These are phyloP conservation scores for Clavispora santaluciae DNA, from an alignment of 805 yeast genomes.

Conservation along the genomic window DNA sequence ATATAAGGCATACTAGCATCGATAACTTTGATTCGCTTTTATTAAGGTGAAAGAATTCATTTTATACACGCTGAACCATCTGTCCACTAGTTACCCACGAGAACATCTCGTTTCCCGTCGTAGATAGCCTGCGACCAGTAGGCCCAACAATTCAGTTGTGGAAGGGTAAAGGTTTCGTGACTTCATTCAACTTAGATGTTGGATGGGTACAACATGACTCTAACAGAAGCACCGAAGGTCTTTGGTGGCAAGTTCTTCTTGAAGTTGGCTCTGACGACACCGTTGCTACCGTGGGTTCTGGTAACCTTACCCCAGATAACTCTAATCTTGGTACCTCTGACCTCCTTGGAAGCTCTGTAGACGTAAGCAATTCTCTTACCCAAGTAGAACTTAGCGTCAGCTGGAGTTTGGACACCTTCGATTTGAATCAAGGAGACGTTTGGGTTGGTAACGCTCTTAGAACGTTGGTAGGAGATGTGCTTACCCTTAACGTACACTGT, in stretches of 20 bases:
- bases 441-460: conserved; percentile 97
- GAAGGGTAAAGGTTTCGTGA: conserved; percentile 6
- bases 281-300: conserved; percentile 98
- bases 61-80: conserved; percentile 17
- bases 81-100: conserved; percentile 2
- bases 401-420: conserved; percentile 89
- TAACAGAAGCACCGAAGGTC: conserved; percentile 99
- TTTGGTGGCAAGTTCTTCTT: conserved; percentile 98
- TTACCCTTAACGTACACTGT: conserved; percentile 99
- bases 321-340: conserved; percentile 98
- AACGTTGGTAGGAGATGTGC: conserved; percentile 99
- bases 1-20: neutral
- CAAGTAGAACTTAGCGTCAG: conserved; percentile 97
- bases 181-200: conserved; percentile 69
- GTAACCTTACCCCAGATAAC: conserved; percentile 99
- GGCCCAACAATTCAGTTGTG: conserved; percentile 10
- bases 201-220: conserved; percentile 99
- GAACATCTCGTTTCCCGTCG: conserved; percentile 3
- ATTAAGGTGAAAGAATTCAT: conserved; percentile 12
- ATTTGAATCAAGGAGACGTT: conserved; percentile 93
- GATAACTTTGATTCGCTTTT: conserved; percentile 1
- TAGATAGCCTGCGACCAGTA: conserved; percentile 2
- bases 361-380: conserved; percentile 99
- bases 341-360: conserved; percentile 97
- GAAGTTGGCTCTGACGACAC: conserved; percentile 98